phyloP scores from a whole-genome alignment of 331 rosid species.

The Quercus tomentella region DNA sequence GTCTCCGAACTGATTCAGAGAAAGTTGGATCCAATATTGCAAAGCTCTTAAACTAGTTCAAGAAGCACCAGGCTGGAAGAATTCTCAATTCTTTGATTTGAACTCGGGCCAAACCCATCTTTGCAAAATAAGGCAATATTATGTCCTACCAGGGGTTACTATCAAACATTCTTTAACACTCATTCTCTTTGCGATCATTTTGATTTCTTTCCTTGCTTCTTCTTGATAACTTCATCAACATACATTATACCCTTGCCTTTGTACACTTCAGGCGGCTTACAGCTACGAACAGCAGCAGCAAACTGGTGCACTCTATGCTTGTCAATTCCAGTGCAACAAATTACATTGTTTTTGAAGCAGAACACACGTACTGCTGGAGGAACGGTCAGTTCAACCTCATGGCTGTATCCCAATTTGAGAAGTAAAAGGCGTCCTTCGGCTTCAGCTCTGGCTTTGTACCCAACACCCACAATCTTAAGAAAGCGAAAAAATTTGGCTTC shows the following conservation, averaged over 20 bases:
- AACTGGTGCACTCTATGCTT: conserved; percentile 84
- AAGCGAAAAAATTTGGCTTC: conserved; percentile 81
- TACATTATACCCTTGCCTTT: conserved; percentile 96
- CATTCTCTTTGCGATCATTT: conserved; percentile 17
- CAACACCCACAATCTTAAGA: conserved; percentile 92
- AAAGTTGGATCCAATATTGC: background rate
- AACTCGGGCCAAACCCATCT: background rate
- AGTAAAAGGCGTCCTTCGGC: conserved; percentile 62
- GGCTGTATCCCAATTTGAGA: conserved; percentile 85
- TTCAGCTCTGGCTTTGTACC: conserved; percentile 94
- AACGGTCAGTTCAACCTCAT: conserved; percentile 74
- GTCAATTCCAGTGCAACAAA: conserved; percentile 89
- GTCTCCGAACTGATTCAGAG: background rate
- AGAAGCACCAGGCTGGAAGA: background rate
- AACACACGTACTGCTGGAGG: conserved; percentile 87
- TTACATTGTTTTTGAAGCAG: conserved; percentile 88
- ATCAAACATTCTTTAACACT: background rate
- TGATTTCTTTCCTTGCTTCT: conserved; percentile 69
- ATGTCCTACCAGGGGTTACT: background rate
- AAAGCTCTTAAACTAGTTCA: background rate
- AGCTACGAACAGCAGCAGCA: conserved; percentile 73
- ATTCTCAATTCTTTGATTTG: background rate
- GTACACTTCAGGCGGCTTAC: conserved; percentile 90
- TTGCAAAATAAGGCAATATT: background rate
- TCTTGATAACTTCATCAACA: conserved; percentile 66